Evolutionary conservation across 2,329 filamentous ascomycete species (phyloP).

Genomic region (Parastagonospora avenae): DNA sequence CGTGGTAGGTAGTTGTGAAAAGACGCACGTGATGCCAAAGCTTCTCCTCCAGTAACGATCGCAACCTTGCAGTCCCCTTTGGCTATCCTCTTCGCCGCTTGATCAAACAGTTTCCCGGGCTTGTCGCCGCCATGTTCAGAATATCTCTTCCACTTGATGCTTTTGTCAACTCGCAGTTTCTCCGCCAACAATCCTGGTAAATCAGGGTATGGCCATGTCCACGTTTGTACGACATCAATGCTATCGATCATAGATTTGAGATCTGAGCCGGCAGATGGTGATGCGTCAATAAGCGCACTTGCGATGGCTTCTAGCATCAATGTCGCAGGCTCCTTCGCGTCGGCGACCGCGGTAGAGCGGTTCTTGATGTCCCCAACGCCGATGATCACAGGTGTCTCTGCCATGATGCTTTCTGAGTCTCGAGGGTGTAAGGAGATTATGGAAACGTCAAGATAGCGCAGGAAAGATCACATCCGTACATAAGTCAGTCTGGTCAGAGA

Average conservation of each 20-base stretch:
- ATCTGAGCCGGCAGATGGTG: slow-evolving; percentile 33
- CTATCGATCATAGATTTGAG: slow-evolving; percentile 60
- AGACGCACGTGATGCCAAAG: slow-evolving; percentile 62
- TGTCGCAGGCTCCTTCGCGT: slow-evolving; percentile 64
- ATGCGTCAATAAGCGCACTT: slow-evolving; percentile 58
- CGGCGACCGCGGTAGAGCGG: slow-evolving; percentile 55
- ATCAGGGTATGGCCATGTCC: slow-evolving; percentile 70
- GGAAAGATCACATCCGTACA: not conserved
- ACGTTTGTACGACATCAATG: slow-evolving; percentile 64
- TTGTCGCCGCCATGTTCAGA: slow-evolving; percentile 68
- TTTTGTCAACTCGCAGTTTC: slow-evolving; percentile 54
- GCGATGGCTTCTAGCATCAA: slow-evolving; percentile 64
- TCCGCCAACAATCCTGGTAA: slow-evolving; percentile 60
- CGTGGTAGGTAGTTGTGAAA: not conserved
- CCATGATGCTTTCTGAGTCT: not conserved
- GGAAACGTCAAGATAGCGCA: not conserved
- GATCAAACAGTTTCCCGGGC: slow-evolving; percentile 66
- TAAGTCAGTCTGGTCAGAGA: not conserved
- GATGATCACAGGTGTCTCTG: slow-evolving; percentile 60
- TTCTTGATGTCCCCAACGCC: slow-evolving; percentile 69
- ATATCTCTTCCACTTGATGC: slow-evolving; percentile 54
- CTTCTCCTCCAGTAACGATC: slow-evolving; percentile 67
- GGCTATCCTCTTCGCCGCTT: slow-evolving; percentile 64
- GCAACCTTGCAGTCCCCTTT: slow-evolving; percentile 61
- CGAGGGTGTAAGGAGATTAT: not conserved